phyloP scores from a whole-genome alignment of 208 protist genomes.

The Trypanosoma melophagium region DNA sequence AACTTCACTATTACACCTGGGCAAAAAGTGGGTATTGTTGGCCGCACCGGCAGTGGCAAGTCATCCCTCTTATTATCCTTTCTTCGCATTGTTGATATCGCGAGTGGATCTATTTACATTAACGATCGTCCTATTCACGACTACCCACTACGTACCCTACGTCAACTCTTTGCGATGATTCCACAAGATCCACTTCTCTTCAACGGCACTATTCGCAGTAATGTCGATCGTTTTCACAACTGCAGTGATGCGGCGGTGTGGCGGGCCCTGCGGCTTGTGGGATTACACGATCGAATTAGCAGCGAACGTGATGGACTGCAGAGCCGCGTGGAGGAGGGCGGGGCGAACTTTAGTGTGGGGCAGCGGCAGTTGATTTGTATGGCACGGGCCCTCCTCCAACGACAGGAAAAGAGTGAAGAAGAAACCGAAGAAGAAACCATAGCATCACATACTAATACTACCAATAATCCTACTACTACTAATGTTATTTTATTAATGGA shows the following conservation, averaged over 20 bases:
- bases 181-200: slow-evolving; percentile 83
- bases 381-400: slow-evolving; percentile 30
- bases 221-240: slow-evolving; percentile 64
- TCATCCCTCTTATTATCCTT: slow-evolving; percentile 74
- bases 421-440: too few species aligned
- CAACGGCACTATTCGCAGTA: slow-evolving; percentile 68
- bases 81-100: slow-evolving; percentile 58
- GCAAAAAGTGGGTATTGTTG: slow-evolving; percentile 84
- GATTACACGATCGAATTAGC: slow-evolving; percentile 41
- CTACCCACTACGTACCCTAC: slow-evolving; percentile 54
- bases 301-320: slow-evolving; percentile 33
- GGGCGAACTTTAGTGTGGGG: slow-evolving; percentile 34
- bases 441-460: too few species aligned
- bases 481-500: slow-evolving; percentile 36
- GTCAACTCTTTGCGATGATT: slow-evolving; percentile 66
- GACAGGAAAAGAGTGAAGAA: too few species aligned
- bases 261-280: slow-evolving; percentile 43
- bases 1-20: slow-evolving; percentile 45
- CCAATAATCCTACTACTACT: too few species aligned
- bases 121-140: slow-evolving; percentile 29
- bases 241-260: slow-evolving; percentile 43
- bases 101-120: slow-evolving; percentile 46
- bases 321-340: slow-evolving; percentile 29
- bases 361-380: slow-evolving; percentile 36
- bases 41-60: slow-evolving; percentile 85